Evolutionary conservation across 495 filamentous ascomycete species (phyloP).

Genomic region (Trichoderma virens): DNA sequence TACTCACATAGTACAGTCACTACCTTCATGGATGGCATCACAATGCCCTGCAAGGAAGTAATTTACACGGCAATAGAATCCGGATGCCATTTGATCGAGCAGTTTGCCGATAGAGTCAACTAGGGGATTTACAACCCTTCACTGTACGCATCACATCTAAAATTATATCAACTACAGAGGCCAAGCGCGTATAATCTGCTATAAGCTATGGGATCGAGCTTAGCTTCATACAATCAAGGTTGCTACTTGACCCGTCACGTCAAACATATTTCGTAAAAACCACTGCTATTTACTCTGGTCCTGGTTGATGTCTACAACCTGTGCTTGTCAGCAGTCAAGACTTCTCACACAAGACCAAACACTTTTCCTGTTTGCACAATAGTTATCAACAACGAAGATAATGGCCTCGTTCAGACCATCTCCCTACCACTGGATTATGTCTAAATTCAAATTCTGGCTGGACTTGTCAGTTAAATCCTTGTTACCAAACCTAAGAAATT

Average conservation of each 20-base stretch:
- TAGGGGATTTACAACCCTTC: too few relatives aligned
- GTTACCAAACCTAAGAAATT: slow-evolving; percentile 2
- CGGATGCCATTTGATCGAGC: too few relatives aligned
- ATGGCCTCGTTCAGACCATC: not conserved
- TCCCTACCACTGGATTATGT: slow-evolving; percentile 2
- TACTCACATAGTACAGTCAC: too few relatives aligned
- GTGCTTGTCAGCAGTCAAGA: slow-evolving; percentile 7
- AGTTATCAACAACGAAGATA: slow-evolving; percentile 2
- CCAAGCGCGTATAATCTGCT: too few relatives aligned
- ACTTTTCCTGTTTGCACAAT: slow-evolving; percentile 3
- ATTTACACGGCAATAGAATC: too few relatives aligned
- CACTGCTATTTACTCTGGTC: not conserved
- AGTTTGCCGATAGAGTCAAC: too few relatives aligned
- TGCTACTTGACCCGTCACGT: not conserved
- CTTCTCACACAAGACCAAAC: not conserved
- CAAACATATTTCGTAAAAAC: not conserved
- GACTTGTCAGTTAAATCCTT: slow-evolving; percentile 5
- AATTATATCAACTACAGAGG: too few relatives aligned
- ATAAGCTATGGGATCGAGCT: not conserved
- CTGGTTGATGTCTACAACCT: not conserved
- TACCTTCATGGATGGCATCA: too few relatives aligned
- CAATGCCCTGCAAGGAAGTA: too few relatives aligned
- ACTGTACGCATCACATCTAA: too few relatives aligned
- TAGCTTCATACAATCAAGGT: not conserved
- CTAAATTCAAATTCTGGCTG: slow-evolving; percentile 6